Base-by-base conservation (phyloP, 2,329 filamentous ascomycete genomes). In the Paraphoma chrysanthemicola region DNA sequence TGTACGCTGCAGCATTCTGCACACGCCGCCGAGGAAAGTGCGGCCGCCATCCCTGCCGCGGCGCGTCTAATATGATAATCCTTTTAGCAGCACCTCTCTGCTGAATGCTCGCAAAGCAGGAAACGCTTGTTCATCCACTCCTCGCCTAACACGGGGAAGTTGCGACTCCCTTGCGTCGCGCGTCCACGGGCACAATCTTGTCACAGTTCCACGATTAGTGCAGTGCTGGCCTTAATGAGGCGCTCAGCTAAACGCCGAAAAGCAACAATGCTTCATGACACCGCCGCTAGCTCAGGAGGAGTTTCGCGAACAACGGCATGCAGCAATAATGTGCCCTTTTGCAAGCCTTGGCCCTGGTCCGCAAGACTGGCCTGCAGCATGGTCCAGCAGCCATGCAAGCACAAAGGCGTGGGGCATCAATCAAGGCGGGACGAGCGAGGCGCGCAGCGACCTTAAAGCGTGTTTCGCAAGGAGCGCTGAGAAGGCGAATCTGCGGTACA, bases 381-480 rank as follows among this genome's bases (percentile, higher is more conserved):
- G 48, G 46, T 53, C 57, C 54, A 60, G 64, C 50, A 49, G 47
- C 36, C 39, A 44, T 45, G 28, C 51, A 51, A 41, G 12, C 41
- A 38, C 41, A 44, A 28, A 38, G 17, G 38, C 28, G 39, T 16
- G 42, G 53, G 45, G 54, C 54, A 51, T 48, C 50, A 56, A 51
- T 48, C 50, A 56, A 48, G 59, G 48, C 53, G 57, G 54, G 60
- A 48, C 50, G 53, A 58, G 47, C 51, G 50, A 56, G 60, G 54
- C 54, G 65, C 57, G 59, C 63, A 50, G 62, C 39, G 63, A 59
- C 53, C 54, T 59, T 54, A 61, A 72, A 69, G 67, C 68, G 72
- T 72, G 72, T 75, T 73, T 75, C 67, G 72, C 71, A 67, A 68
- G 72, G 71, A 70, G 62, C 65, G 68, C 55, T 67, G 62, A 60